Evolutionary conservation across 179 eudicot genomes (phyloP), one percentile per base, ranked within the genome.

Genomic region (Nepenthes alata): DNA sequence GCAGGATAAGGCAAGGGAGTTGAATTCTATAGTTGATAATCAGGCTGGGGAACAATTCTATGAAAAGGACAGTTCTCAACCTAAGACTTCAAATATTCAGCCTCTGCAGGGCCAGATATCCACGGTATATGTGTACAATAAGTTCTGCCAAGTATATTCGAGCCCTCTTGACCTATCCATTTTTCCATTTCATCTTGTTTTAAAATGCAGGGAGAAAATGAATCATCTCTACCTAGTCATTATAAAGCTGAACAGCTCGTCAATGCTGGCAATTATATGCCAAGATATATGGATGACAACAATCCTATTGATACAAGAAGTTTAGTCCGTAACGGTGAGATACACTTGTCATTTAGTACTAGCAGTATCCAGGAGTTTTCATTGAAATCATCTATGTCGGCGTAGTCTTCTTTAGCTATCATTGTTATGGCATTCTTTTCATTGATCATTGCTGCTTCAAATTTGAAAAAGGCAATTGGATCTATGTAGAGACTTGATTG

Each of bases 1-100:
- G 51, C 70, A 85, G 90, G 87, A 78, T 49, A 77, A 63, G 61
- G 62, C 77, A 39, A 77, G 64, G 62, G 87, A 85, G 55, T 60
- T 83, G 67, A 79, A 62, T 55, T 63, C 81, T 45, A 44, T 73
- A 70, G 60, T 56, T 39, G 85, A 80, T 65, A 63, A 54, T 63
- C 69, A 76, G 63, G 61, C 75, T 61, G 59, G 52, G 68, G 74
- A 41, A 41, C 45, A 41, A 2, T 41, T 67, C 72, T 37, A 50
- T 48, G 77, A 80, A 41, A 68, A 14, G 60, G 78, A 70, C 39
- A 55, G 5, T 57, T 66, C 78, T 58, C 75, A 63, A 58, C 65
- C 68, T 55, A 69, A 64, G 61, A 67, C 57, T 60, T 51, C 62
- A 53, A 68, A 61, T 71, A 39, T 64, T 70, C 85, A 58, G 63